Conservation (phyloP, 805 yeast genomes). For the Jamesozyma lodderae region DNA sequence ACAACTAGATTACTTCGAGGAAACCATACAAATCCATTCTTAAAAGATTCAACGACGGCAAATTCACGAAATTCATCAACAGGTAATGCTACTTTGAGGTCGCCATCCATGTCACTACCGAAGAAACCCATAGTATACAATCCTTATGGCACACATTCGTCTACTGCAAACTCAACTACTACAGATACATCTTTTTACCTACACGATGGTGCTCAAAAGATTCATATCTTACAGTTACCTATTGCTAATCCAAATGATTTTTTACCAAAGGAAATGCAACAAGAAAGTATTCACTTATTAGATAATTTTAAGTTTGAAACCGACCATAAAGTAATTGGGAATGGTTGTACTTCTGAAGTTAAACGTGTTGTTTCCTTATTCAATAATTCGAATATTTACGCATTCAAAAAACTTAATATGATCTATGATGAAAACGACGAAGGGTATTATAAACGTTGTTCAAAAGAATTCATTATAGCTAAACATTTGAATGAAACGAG, state of each 20-base stretch:
- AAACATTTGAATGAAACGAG: constrained; percentile 32
- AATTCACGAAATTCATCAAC: constrained; percentile 1
- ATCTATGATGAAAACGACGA: constrained; percentile 54
- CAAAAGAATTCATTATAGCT: constrained; percentile 56
- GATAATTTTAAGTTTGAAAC: constrained; percentile 46
- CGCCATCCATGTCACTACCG: background rate
- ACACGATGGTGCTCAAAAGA: constrained; percentile 30
- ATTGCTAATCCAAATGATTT: constrained; percentile 57
- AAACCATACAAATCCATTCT: background rate
- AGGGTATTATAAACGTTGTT: constrained; percentile 55
- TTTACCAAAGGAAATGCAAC: constrained; percentile 46
- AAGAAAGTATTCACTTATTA: constrained; percentile 39
- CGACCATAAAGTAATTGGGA: constrained; percentile 46
- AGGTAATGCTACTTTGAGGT: background rate
- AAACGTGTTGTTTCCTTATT: constrained; percentile 35
- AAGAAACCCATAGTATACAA: constrained; percentile 47
- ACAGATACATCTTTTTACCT: constrained; percentile 25
- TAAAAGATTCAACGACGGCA: background rate
- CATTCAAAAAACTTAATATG: constrained; percentile 56
- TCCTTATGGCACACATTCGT: constrained; percentile 43
- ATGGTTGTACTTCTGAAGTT: constrained; percentile 67
- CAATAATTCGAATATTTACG: constrained; percentile 31
- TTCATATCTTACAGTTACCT: constrained; percentile 49
- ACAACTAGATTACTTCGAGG: background rate
- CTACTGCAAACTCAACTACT: constrained; percentile 2